Percentiles rank a stretch among this genome's conserved stretches.
Conservation (phyloP, 441 rosid genomes). For the Pelargonium cotyledonis region DNA sequence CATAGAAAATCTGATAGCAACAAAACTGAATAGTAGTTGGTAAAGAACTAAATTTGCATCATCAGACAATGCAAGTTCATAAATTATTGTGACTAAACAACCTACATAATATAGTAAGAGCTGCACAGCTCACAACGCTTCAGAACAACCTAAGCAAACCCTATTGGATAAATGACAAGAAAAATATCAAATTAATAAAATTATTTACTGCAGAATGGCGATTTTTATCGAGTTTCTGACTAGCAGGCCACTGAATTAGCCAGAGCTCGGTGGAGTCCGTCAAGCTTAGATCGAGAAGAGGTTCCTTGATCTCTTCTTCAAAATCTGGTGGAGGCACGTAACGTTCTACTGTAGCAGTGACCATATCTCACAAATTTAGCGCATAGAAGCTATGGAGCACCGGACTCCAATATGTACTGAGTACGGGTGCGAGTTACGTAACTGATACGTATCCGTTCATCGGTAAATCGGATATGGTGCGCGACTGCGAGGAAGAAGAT, state of each 20-base stretch:
- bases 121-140: too few relatives aligned
- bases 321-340: slow-evolving; percentile 45
- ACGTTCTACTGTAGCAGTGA: slow-evolving; percentile 14
- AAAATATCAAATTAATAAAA: background rate
- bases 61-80: background rate
- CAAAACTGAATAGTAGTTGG: background rate
- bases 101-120: background rate
- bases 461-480: too few relatives aligned
- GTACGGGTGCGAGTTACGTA: too few relatives aligned
- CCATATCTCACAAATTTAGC: slow-evolving; percentile 20
- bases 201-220: background rate
- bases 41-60: background rate
- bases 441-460: too few relatives aligned
- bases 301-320: slow-evolving; percentile 32
- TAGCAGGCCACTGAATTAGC: slow-evolving; percentile 69
- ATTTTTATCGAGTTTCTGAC: slow-evolving; percentile 16
- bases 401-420: too few relatives aligned
- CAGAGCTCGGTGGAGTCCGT: slow-evolving; percentile 53
- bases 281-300: slow-evolving; percentile 34
- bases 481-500: too few relatives aligned
- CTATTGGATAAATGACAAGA: background rate
- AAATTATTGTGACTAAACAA: background rate
- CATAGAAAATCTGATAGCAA: background rate
- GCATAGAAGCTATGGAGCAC: background rate
- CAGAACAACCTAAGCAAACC: background rate